A percentile compares a stretch with the other conserved stretches of the same genome.
These are phyloP conservation scores for Murraya koenigii DNA, from an alignment of 345 rosid species.

Conservation along the genomic window DNA sequence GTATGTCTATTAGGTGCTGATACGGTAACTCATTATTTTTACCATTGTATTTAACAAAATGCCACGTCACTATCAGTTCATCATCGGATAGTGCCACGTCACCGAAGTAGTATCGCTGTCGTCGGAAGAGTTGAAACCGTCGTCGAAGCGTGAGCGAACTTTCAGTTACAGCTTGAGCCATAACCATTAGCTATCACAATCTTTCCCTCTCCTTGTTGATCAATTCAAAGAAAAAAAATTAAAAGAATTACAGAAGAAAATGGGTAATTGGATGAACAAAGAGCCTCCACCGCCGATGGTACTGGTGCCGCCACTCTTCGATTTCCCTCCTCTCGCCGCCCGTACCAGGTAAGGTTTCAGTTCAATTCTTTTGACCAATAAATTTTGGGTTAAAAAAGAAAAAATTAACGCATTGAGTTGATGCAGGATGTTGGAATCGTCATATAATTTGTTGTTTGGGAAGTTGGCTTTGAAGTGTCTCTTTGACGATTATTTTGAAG, in stretches of 20 bases:
- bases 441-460: constrained; percentile 77
- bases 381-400: background rate
- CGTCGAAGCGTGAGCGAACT: constrained; percentile 4
- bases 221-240: background rate
- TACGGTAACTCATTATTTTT: too few relatives aligned
- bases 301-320: constrained; percentile 89
- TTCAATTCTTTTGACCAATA: background rate
- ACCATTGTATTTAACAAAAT: too few relatives aligned
- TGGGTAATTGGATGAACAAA: constrained; percentile 63
- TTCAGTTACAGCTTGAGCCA: background rate
- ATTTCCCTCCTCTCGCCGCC: constrained; percentile 87
- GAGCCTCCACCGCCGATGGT: constrained; percentile 85
- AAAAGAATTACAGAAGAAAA: background rate
- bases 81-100: constrained; percentile 14
- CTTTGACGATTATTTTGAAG: constrained; percentile 86
- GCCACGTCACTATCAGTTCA: background rate
- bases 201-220: background rate
- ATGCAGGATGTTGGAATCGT: constrained; percentile 85
- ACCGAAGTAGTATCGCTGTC: background rate
- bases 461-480: constrained; percentile 76
- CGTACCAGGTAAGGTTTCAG: constrained; percentile 81
- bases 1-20: too few relatives aligned
- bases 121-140: constrained; percentile 14
- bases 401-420: background rate
- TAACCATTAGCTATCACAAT: background rate